Evolutionary conservation across 441 rosid genomes (phyloP), one percentile per base, ranked within the genome.

Genomic region (Cnidoscolus chayamansa): DNA sequence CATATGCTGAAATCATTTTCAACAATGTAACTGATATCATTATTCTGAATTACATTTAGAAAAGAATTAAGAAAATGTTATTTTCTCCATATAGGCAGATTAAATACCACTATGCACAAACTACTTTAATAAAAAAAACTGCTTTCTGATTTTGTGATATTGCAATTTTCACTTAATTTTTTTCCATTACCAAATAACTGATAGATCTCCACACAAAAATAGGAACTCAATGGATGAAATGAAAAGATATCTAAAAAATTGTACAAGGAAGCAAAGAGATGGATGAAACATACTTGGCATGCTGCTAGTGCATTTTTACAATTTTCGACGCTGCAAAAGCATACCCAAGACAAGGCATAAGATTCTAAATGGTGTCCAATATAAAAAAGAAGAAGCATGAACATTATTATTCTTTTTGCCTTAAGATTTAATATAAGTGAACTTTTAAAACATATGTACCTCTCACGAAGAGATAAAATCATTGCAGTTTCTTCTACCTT

Each of bases 381-480:
- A 63, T 13, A 56, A 72, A 60, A 47, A 37, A 43, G 49, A 43
- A 56, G 55, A 13, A 54, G 0, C 19, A 15, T 15, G 71, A 72
- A 63, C 3, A 55, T 7, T 50, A 17, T 53, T 13, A 5, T 56
- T 35, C 11, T 40, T 40, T 40, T 50, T 65, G 37, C 55, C 45
- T 48, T 51, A 25, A 57, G 0, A 68, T 31, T 0, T 48, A 54
- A 67, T 31, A 1, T 48, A 54, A 67, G 31, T 5, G 35, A 15
- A 51, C 45, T 20, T 45, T 12, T 19, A 48, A 63, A 49, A 58
- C 65, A 61, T 10, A 58, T 9, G 51, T 80, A 95, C 99, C 98
- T 91, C 86, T 87, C 97, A 58, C 97, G 93, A 67, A 93, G 95
- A 53, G 92, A 77, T 81, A 95, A 80, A 82, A 93, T 93, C 99